Evolutionary conservation across 441 rosid genomes (phyloP).

Genomic region (Brassica balearica): DNA sequence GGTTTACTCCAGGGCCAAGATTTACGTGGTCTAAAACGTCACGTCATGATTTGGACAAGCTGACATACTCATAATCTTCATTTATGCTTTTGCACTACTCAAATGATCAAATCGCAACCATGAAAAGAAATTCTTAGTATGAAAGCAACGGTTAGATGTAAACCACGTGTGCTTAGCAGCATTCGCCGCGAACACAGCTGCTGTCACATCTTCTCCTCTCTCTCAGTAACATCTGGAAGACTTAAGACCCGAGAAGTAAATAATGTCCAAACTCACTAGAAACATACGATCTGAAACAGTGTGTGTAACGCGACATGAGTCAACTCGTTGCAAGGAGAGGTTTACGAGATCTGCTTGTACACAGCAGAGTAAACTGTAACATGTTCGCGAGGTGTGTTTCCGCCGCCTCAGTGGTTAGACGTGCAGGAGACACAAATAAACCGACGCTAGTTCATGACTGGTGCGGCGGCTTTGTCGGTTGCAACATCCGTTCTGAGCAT

Average conservation of each 20-base stretch:
- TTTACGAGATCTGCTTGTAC: no score
- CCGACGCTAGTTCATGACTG: no score
- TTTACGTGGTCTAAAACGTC: background rate
- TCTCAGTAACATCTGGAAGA: background rate
- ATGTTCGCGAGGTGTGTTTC: no score
- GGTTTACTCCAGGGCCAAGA: background rate
- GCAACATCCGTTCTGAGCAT: no score
- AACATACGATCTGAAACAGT: no score
- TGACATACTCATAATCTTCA: background rate
- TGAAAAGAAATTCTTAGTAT: background rate
- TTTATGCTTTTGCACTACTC: background rate
- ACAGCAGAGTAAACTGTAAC: no score
- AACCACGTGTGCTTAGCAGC: slow-evolving; percentile 14
- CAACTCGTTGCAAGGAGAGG: no score
- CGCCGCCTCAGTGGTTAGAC: no score
- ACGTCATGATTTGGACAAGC: slow-evolving; percentile 30
- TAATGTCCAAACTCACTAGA: background rate
- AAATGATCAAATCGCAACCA: background rate
- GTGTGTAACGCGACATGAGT: no score
- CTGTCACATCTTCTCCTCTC: background rate
- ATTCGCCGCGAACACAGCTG: slow-evolving; percentile 27
- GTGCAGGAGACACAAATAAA: no score
- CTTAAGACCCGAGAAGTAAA: background rate
- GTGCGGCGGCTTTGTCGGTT: no score
- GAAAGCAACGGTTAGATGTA: background rate